phyloP scores from a whole-genome alignment of 2,329 filamentous ascomycete genomes.

The Metarhizium sp. region DNA sequence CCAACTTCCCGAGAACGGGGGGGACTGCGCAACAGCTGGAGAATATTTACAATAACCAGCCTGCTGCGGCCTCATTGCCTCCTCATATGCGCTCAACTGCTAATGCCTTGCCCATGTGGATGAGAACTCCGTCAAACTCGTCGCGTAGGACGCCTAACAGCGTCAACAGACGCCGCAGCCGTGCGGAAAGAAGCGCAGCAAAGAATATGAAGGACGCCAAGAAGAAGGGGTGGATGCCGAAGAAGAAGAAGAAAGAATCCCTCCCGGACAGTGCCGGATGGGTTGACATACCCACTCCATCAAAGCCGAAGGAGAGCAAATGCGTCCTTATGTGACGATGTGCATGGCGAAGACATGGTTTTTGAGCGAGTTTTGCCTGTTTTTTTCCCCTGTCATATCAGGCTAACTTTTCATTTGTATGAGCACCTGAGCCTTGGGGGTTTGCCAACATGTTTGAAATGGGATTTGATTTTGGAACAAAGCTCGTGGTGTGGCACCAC shows the following conservation, averaged over 20 bases:
- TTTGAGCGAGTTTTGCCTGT: neutral
- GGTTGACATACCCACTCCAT: constrained; percentile 38
- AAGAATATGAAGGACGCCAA: constrained; percentile 55
- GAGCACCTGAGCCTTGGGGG: too few relatives aligned
- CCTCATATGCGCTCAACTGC: constrained; percentile 8
- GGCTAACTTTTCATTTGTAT: neutral
- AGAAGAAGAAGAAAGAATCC: constrained; percentile 28
- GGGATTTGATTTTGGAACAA: too few relatives aligned
- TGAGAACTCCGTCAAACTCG: constrained; percentile 24
- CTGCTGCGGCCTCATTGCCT: constrained; percentile 8
- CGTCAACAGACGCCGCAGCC: constrained; percentile 39
- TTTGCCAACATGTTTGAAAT: too few relatives aligned
- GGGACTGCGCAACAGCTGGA: constrained; percentile 46
- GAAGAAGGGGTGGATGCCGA: constrained; percentile 44
- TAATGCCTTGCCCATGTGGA: constrained; percentile 22
- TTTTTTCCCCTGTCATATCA: too few relatives aligned
- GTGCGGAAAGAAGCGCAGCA: constrained; percentile 50
- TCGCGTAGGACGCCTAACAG: constrained; percentile 29
- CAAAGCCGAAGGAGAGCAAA: constrained; percentile 30
- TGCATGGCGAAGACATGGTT: neutral
- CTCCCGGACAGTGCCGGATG: constrained; percentile 36
- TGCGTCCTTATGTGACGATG: constrained; percentile 41
- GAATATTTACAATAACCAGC: constrained; percentile 38
- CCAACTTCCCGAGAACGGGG: constrained; percentile 20
- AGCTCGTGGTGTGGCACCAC: too few relatives aligned